phyloP scores from a whole-genome alignment of 75 land plant species.

The Sequoiadendron giganteum region DNA sequence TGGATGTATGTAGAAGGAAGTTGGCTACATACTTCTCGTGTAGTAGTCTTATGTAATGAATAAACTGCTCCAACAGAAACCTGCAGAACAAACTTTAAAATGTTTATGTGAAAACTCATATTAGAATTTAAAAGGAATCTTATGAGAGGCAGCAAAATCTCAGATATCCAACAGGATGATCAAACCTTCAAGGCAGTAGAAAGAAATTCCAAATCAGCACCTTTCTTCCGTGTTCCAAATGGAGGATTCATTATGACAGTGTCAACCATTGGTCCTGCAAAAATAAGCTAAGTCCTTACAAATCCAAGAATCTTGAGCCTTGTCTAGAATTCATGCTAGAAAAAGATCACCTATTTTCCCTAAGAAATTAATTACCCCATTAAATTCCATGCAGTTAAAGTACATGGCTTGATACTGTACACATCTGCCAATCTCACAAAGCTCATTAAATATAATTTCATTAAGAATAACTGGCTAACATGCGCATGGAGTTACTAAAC shows the following conservation, averaged over 20 bases:
- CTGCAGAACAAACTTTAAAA: slow-evolving; percentile 33
- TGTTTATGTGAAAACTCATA: not conserved
- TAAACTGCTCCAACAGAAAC: slow-evolving; percentile 84
- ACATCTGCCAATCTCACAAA: not conserved
- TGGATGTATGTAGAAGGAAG: not conserved
- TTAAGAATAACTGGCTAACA: not conserved
- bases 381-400: not conserved
- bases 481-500: not conserved
- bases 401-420: too few species aligned
- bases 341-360: not conserved
- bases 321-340: not conserved
- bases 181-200: slow-evolving; percentile 69
- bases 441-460: not conserved
- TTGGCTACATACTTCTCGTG: slow-evolving; percentile 77
- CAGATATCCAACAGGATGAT: slow-evolving; percentile 2
- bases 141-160: not conserved
- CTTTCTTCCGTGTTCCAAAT: slow-evolving; percentile 91
- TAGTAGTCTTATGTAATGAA: slow-evolving; percentile 91
- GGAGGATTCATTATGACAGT: slow-evolving; percentile 99
- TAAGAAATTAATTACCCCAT: not conserved
- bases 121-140: not conserved
- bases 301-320: too few species aligned
- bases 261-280: slow-evolving; percentile 66
- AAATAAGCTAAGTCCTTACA: not conserved
- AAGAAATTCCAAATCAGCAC: slow-evolving; percentile 92